phyloP scores from a whole-genome alignment of 1,284 basidiomycete species.

The Athelia sp. region DNA sequence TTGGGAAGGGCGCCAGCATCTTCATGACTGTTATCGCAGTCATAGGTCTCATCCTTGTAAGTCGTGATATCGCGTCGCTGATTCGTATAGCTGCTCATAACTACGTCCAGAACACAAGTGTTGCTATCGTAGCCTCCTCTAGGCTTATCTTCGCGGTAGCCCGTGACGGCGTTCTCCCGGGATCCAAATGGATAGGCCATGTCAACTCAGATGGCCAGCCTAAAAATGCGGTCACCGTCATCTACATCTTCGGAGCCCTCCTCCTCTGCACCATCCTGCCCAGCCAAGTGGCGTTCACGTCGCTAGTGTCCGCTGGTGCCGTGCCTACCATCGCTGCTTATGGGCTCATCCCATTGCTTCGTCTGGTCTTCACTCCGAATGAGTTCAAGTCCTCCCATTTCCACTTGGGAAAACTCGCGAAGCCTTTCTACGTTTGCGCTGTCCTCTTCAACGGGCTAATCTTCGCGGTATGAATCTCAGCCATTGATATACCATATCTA shows the following conservation, averaged over 20 bases:
- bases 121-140: conserved; percentile 80
- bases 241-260: conserved; percentile 67
- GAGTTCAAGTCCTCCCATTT: conserved; percentile 69
- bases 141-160: conserved; percentile 84
- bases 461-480: conserved; percentile 50
- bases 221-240: conserved; percentile 76
- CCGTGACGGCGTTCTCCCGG: conserved; percentile 80
- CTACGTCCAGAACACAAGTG: conserved; percentile 64
- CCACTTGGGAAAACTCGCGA: conserved; percentile 59
- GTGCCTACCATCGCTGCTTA: conserved; percentile 83
- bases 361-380: conserved; percentile 71
- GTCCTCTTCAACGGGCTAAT: conserved; percentile 69
- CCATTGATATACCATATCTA: conserved; percentile 6
- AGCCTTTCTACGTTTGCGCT: conserved; percentile 63
- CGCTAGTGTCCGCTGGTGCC: conserved; percentile 76
- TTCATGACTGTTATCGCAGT: conserved; percentile 83
- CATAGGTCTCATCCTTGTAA: conserved; percentile 71
- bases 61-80: conserved; percentile 15
- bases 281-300: conserved; percentile 83
- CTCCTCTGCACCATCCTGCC: conserved; percentile 81
- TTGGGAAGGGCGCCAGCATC: conserved; percentile 71
- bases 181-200: conserved; percentile 74
- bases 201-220: conserved; percentile 71
- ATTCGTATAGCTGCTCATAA: conserved; percentile 1
- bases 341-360: conserved; percentile 67